These are phyloP conservation scores for Penicillium sp. DNA, from an alignment of 2,329 filamentous ascomycete species.

Conservation along the genomic window DNA sequence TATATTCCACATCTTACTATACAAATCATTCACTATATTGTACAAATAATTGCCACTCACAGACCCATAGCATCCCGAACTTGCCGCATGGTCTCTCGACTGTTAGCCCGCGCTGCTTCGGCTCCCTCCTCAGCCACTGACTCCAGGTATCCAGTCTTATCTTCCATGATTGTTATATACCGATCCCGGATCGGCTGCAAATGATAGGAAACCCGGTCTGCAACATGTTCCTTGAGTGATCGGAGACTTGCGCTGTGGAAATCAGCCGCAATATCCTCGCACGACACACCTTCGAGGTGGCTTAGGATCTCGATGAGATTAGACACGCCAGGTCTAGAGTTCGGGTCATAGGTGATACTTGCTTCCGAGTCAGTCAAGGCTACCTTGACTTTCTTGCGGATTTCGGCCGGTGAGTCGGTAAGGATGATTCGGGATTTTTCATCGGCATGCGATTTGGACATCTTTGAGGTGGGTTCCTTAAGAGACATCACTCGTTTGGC, in stretches of 20 bases:
- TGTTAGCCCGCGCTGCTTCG: constrained; percentile 31
- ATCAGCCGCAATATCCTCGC: constrained; percentile 49
- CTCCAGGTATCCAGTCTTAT: constrained; percentile 30
- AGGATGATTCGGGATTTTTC: constrained; percentile 76
- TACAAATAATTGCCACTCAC: constrained; percentile 11
- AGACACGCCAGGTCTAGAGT: constrained; percentile 72
- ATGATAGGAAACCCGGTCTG: constrained; percentile 41
- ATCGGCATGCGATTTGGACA: constrained; percentile 84
- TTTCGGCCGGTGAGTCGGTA: constrained; percentile 65
- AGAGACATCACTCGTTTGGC: constrained; percentile 89
- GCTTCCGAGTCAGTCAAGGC: constrained; percentile 73
- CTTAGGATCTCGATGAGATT: constrained; percentile 82
- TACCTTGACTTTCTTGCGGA: constrained; percentile 65
- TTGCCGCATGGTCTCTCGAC: constrained; percentile 31
- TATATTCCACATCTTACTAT: neutral
- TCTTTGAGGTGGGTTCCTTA: constrained; percentile 72
- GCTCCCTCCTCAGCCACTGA: constrained; percentile 32
- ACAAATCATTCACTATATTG: neutral
- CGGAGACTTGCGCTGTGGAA: constrained; percentile 50
- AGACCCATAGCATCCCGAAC: constrained; percentile 35
- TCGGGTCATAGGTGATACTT: constrained; percentile 70
- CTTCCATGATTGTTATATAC: constrained; percentile 30
- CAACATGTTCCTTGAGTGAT: constrained; percentile 63
- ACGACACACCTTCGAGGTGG: constrained; percentile 56
- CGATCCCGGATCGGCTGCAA: constrained; percentile 36